Base-by-base conservation (phyloP, 768 basidiomycete genomes). In the Mycena kentingensis region DNA sequence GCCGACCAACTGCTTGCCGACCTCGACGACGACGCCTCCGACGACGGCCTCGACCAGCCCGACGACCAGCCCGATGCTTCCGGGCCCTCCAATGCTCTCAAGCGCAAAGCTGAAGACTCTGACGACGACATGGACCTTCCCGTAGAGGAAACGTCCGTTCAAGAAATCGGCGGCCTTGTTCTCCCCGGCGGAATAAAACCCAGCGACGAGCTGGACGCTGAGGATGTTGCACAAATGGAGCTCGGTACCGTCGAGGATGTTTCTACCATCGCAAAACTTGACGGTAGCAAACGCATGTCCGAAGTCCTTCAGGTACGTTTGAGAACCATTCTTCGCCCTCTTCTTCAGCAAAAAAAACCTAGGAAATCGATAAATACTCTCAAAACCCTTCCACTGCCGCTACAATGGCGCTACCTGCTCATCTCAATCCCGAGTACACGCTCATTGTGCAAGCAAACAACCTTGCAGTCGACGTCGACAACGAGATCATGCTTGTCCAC, bases 401-500 rank as follows among this genome's bases (percentile, higher is more conserved):
- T 56, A 81, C 85, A 32, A 90, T 93, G 77, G 77, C 85, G 2
- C 74, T 88, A 28, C 87, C 88, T 21, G 86, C 90, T 2, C 90
- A 93, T 66, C 78, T 93, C 55, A 95, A 96, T 66, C 91, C 93
- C 1, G 97, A 99, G 70, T 99, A 99, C 73, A 84, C 87, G 56
- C 77, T 98, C 55, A 98, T 98, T 63, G 97, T 99, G 4, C 87
- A 93, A 61, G 93, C 97, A 22, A 99, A 99, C 75, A 99, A 99
- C 70, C 76, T 98, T 52, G 93, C 94, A 2, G 97, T 99, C 36
- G 97, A 99, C 63, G 86, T 98, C 5, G 97, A 99, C 72, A 99
- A 99, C 62, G 97, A 99, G 70, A 92, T 98, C 49, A 77, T 99
- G 29, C 79, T 99, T 27, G 95, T 99, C 1, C 93, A 99, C 75